Conservation (phyloP, 345 rosid species). For the Nephelium lappaceum region DNA sequence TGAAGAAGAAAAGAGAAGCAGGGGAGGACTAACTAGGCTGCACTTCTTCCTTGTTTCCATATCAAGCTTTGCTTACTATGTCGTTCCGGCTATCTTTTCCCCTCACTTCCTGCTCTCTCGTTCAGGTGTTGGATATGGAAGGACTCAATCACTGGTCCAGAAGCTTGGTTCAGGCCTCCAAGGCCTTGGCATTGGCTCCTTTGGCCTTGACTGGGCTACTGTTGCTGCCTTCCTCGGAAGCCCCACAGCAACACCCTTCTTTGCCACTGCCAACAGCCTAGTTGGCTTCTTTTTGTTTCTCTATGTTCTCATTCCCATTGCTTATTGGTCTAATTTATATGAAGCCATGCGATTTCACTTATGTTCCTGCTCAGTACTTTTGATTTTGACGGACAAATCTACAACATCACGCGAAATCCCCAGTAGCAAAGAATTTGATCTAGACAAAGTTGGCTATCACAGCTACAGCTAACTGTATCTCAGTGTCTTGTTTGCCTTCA, state of each 20-base stretch:
- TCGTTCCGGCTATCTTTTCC: conserved; percentile 42
- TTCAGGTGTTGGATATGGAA: conserved; percentile 37
- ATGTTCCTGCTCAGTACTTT: conserved; percentile 48
- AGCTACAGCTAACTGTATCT: conserved; percentile 65
- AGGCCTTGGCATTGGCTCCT: conserved; percentile 51
- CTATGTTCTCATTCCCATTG: conserved; percentile 53
- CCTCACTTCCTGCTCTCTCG: conserved; percentile 28
- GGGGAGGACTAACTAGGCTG: conserved; percentile 38
- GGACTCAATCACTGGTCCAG: conserved; percentile 26
- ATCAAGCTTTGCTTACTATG: conserved; percentile 38
- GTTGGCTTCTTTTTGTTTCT: conserved; percentile 49
- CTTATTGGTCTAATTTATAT: conserved; percentile 48
- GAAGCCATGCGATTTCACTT: conserved; percentile 62
- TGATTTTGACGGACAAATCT: conserved; percentile 42
- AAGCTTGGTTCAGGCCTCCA: conserved; percentile 40
- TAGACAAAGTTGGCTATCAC: conserved; percentile 41
- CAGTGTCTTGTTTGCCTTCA: conserved; percentile 59
- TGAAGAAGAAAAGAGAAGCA: conserved; percentile 37
- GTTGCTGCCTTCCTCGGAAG: conserved; percentile 38
- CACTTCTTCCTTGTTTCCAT: conserved; percentile 40
- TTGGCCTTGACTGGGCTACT: conserved; percentile 49
- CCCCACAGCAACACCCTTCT: conserved; percentile 43
- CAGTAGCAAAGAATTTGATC: conserved; percentile 39
- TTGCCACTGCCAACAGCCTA: conserved; percentile 44
- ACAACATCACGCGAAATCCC: conserved; percentile 57